Percentiles rank a stretch among this genome's conserved stretches.
phyloP scores from a whole-genome alignment of 1,284 basidiomycete species.

The Microbotryum intermedium region DNA sequence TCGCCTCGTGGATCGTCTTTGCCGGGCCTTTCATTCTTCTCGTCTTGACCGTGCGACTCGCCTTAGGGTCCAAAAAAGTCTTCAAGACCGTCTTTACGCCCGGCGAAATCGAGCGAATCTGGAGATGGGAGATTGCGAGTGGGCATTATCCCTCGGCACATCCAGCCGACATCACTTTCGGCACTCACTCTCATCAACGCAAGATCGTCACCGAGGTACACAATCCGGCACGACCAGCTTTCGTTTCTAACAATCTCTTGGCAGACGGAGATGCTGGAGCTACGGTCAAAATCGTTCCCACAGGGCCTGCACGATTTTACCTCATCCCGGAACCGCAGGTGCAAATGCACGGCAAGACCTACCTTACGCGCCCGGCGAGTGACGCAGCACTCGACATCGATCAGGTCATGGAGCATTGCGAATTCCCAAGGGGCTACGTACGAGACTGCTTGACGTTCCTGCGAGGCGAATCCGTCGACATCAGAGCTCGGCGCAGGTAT shows the following conservation, averaged over 20 bases:
- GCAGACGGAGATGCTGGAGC: not conserved
- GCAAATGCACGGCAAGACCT: slow-evolving; percentile 37
- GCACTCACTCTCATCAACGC: too few species aligned
- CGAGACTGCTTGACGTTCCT: slow-evolving; percentile 67
- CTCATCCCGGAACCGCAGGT: slow-evolving; percentile 50
- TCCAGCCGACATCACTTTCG: too few species aligned
- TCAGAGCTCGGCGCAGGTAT: not conserved
- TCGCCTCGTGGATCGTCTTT: too few species aligned
- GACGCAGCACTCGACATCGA: slow-evolving; percentile 78
- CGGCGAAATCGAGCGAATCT: slow-evolving; percentile 57
- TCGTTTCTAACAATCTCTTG: slow-evolving; percentile 3
- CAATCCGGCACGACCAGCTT: slow-evolving; percentile 28
- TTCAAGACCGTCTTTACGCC: not conserved
- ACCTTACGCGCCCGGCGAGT: slow-evolving; percentile 68
- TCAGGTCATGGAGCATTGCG: slow-evolving; percentile 74
- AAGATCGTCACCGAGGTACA: slow-evolving; percentile 36
- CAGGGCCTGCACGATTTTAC: slow-evolving; percentile 65
- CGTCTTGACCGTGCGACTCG: too few species aligned
- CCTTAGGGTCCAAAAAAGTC: too few species aligned
- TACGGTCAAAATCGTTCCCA: slow-evolving; percentile 32
- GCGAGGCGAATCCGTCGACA: slow-evolving; percentile 38
- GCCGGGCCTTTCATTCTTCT: too few species aligned
- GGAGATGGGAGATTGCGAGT: slow-evolving; percentile 82
- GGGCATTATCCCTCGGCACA: slow-evolving; percentile 71
- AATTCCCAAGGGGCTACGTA: slow-evolving; percentile 68